Base-by-base conservation (phyloP, 148 eudicot species). In the Amaranthus hypochondriacus region DNA sequence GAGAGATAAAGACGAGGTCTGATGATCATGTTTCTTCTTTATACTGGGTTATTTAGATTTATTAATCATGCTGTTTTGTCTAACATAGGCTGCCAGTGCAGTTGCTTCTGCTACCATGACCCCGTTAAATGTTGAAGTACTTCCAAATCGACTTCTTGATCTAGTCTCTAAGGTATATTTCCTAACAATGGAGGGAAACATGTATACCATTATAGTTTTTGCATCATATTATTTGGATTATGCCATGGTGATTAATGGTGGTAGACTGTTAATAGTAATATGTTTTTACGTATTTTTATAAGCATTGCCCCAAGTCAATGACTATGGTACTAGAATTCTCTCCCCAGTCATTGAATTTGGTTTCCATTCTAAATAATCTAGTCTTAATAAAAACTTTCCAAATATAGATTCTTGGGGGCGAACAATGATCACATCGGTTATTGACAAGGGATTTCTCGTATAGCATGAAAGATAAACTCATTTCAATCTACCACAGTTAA, bases 51-150 rank as follows among this genome's bases (percentile, higher is more conserved):
- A 53, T n/a, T 73, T 47, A 52, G n/a, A 65, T 48, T 63, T 49
- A 7, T 74, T 67, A 62, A 13, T 18, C 21, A 62, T 56, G 70
- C 15, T 72, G 39, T 47, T 69, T 54, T 77, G 54, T 28, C 56
- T 21, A 56, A 74, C 46, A 47, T 62, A 90, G 92, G 96, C 90
- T 60, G 92, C 97, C 55, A 88, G 83, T 83, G 91, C 92, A 53
- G 97, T 92, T 81, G 92, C 95, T 76, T 86, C 92, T 53, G 92
- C 97, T 64, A 92, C 97, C 55, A 88, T 92, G 97, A 90, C 89
- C 62, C 97, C 95, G 9, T 72, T 87, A 81, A 85, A 83, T 83
- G 85, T 84, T 56, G 92, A 89, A 83, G 88, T 81, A 75, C 89
- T 92, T 56, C 84, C 88, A 6, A 89, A 87, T 76, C 87, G 87